Evolutionary conservation across 495 filamentous ascomycete species (phyloP).

Genomic region (Lasiosphaeria ovina): DNA sequence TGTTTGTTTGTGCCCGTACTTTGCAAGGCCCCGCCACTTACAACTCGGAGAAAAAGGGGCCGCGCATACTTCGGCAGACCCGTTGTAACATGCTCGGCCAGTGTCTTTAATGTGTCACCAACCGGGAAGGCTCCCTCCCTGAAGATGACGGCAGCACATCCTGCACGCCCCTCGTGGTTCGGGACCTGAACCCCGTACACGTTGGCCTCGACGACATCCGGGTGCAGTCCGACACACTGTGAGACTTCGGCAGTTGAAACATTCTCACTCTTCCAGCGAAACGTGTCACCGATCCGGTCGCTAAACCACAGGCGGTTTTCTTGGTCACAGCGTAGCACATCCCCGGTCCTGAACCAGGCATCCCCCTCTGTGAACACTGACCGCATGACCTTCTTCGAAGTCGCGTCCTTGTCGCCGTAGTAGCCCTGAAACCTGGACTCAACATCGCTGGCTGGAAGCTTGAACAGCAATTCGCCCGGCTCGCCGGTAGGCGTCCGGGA

Average conservation of each 20-base stretch:
- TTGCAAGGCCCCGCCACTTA: conserved; percentile 50
- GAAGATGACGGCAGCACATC: conserved; percentile 71
- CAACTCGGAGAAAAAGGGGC: conserved; percentile 73
- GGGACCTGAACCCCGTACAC: conserved; percentile 86
- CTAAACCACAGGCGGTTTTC: conserved; percentile 81
- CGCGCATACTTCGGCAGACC: conserved; percentile 70
- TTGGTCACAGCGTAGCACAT: conserved; percentile 68
- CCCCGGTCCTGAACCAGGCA: conserved; percentile 82
- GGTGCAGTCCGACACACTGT: conserved; percentile 66
- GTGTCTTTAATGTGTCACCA: conserved; percentile 47
- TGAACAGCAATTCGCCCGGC: conserved; percentile 77
- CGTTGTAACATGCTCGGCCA: conserved; percentile 58
- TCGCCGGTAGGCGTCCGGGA: conserved; percentile 56
- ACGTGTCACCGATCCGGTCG: conserved; percentile 92
- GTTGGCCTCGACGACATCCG: conserved; percentile 71
- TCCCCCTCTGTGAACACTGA: conserved; percentile 80
- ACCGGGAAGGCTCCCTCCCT: conserved; percentile 35
- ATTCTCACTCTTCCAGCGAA: conserved; percentile 94
- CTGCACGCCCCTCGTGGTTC: conserved; percentile 80
- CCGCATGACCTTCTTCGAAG: conserved; percentile 72
- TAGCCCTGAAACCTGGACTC: conserved; percentile 78
- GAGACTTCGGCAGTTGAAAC: conserved; percentile 83
- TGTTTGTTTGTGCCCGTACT: conserved; percentile 87
- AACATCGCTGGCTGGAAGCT: conserved; percentile 65
- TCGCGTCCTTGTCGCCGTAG: conserved; percentile 72